These are phyloP conservation scores for Penicillium sp. DNA, from an alignment of 2,329 filamentous ascomycete species.

Conservation along the genomic window DNA sequence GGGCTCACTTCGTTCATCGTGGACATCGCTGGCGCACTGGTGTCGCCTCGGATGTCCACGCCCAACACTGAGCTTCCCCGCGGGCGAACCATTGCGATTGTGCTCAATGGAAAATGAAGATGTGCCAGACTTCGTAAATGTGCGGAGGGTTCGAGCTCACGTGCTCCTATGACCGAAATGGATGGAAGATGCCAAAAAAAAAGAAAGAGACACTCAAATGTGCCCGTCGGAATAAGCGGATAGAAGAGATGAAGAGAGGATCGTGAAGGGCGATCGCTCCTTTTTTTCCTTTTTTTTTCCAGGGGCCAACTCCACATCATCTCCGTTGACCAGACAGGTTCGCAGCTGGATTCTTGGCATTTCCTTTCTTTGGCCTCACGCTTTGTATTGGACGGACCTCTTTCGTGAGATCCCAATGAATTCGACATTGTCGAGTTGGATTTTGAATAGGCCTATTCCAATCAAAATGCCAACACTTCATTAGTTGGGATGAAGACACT, in stretches of 20 bases:
- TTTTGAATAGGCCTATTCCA: too few species aligned
- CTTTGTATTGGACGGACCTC: too few species aligned
- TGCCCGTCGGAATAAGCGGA: slow-evolving; percentile 4
- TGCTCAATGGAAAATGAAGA: background rate
- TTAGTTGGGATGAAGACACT: too few species aligned
- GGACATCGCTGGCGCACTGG: slow-evolving; percentile 47
- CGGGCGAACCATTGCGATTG: slow-evolving; percentile 38
- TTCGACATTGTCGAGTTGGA: too few species aligned
- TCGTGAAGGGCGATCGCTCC: slow-evolving; percentile 1
- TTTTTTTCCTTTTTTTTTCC: slow-evolving; percentile 5
- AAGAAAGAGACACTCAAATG: background rate
- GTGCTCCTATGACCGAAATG: background rate
- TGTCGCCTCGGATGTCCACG: slow-evolving; percentile 49
- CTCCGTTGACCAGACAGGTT: slow-evolving; percentile 2
- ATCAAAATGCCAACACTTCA: too few species aligned
- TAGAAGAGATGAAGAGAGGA: background rate
- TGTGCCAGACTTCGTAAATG: background rate
- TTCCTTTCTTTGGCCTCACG: too few species aligned
- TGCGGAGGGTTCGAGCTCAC: slow-evolving; percentile 1
- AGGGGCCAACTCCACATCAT: slow-evolving; percentile 5
- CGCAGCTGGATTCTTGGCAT: slow-evolving; percentile 8
- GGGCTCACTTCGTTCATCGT: slow-evolving; percentile 43
- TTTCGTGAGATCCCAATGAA: too few species aligned
- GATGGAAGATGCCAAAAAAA: background rate
- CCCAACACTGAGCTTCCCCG: slow-evolving; percentile 47